Percentiles rank a stretch among this genome's conserved stretches.
Conservation (phyloP, 2,329 filamentous ascomycete species). For the Sporothrix brasiliensis region DNA sequence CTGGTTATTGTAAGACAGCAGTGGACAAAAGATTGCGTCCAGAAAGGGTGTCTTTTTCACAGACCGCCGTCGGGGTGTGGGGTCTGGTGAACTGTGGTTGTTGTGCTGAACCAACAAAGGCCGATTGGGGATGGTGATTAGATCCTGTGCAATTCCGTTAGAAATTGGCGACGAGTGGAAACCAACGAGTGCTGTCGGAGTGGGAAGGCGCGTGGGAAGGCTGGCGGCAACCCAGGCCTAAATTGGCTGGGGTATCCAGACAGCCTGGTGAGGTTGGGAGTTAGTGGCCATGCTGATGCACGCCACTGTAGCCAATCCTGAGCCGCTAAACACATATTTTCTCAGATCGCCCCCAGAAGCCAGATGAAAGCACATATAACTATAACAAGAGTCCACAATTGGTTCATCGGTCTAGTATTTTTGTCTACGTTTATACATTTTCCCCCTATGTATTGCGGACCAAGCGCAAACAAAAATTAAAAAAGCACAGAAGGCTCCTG, state of each 20-base stretch:
- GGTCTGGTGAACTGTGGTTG: conserved; percentile 6
- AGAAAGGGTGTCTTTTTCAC: neutral
- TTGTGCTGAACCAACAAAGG: conserved; percentile 28
- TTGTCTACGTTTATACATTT: neutral
- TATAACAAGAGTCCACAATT: neutral
- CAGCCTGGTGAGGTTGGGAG: neutral
- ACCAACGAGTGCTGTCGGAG: conserved; percentile 15
- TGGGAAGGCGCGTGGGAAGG: conserved; percentile 5
- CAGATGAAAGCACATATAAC: neutral
- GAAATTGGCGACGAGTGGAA: conserved; percentile 31
- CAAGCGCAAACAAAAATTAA: neutral
- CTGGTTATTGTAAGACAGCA: neutral
- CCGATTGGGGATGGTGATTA: conserved; percentile 30
- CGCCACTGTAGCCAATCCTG: conserved; percentile 14
- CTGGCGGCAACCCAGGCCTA: conserved; percentile 21
- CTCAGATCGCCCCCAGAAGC: neutral
- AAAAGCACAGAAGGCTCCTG: neutral
- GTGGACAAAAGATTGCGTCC: neutral
- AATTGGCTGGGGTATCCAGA: conserved; percentile 4
- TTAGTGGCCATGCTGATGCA: conserved; percentile 6
- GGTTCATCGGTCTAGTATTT: neutral
- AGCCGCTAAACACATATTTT: neutral
- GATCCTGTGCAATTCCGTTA: conserved; percentile 20
- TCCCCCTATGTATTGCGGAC: neutral
- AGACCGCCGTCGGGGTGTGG: neutral